phyloP scores from a whole-genome alignment of 176 grass and related monocot genomes.

The Oryza australiensis region DNA sequence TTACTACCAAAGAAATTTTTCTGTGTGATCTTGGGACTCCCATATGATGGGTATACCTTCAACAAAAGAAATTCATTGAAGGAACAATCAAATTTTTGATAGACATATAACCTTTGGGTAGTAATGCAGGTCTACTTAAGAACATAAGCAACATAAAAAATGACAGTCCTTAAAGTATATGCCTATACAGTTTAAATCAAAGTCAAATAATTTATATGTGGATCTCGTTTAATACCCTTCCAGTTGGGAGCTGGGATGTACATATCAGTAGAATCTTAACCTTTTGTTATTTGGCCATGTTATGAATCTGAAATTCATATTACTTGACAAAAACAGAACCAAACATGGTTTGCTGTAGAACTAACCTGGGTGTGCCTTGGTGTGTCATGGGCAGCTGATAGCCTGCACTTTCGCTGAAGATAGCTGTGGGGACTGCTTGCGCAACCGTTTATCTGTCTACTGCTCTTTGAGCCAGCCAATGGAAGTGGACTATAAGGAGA shows the following conservation, averaged over 20 bases:
- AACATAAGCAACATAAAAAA: background rate
- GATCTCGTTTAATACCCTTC: background rate
- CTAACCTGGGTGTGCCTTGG: slow-evolving; percentile 77
- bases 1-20: slow-evolving; percentile 46
- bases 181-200: background rate
- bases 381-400: slow-evolving; percentile 51
- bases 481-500: slow-evolving; percentile 53
- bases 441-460: slow-evolving; percentile 61
- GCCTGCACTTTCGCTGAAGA: slow-evolving; percentile 61
- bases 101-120: slow-evolving; percentile 18
- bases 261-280: slow-evolving; percentile 4
- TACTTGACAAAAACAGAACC: background rate
- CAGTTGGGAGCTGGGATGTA: slow-evolving; percentile 1
- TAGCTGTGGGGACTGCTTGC: slow-evolving; percentile 61
- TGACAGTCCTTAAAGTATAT: background rate
- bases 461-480: slow-evolving; percentile 53
- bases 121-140: background rate
- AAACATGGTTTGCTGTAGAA: slow-evolving; percentile 16
- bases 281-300: slow-evolving; percentile 5
- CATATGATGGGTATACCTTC: slow-evolving; percentile 70
- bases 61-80: slow-evolving; percentile 42
- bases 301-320: slow-evolving; percentile 22
- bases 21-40: slow-evolving; percentile 49
- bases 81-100: slow-evolving; percentile 11
- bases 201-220: background rate